Conservation (phyloP, 2,329 filamentous ascomycete species). For the Apiospora aurea region DNA sequence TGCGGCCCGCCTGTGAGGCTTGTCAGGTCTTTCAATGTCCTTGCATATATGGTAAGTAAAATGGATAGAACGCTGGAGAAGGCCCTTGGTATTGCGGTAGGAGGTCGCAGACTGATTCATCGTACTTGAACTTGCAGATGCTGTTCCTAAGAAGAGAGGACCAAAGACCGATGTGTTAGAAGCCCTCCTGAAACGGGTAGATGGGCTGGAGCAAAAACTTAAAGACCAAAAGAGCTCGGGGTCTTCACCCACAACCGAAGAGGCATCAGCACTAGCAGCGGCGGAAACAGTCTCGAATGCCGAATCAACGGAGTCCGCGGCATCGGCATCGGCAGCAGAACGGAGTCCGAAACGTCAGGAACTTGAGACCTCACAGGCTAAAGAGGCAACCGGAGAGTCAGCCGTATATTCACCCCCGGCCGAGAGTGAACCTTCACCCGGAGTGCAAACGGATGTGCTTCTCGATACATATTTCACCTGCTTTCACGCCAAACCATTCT, state of each 20-base stretch:
- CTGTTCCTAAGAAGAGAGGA: constrained; percentile 86
- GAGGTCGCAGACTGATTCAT: not conserved
- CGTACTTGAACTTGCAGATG: constrained; percentile 62
- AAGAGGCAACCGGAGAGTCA: constrained; percentile 45
- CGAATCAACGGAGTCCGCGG: constrained; percentile 29
- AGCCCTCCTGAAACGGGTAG: constrained; percentile 82
- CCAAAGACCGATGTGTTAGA: constrained; percentile 91
- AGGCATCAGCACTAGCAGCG: constrained; percentile 34
- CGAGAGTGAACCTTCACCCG: constrained; percentile 51
- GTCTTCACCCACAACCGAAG: constrained; percentile 47
- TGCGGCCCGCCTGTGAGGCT: constrained; percentile 85
- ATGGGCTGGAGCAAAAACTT: constrained; percentile 81
- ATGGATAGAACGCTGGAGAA: not conserved
- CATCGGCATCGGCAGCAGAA: constrained; percentile 39
- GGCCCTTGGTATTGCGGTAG: not conserved
- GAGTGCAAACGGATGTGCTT: constrained; percentile 65
- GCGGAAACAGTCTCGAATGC: constrained; percentile 36
- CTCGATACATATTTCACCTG: constrained; percentile 82
- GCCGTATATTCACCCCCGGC: constrained; percentile 52
- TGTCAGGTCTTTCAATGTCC: constrained; percentile 89
- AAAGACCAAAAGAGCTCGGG: constrained; percentile 68
- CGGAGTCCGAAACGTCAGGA: constrained; percentile 50
- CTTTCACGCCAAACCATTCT: constrained; percentile 82
- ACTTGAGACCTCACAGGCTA: constrained; percentile 45
- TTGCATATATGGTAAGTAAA: constrained; percentile 80